These are phyloP conservation scores for Colletotrichum sp. DNA, from an alignment of 2,329 filamentous ascomycete genomes.

Conservation along the genomic window DNA sequence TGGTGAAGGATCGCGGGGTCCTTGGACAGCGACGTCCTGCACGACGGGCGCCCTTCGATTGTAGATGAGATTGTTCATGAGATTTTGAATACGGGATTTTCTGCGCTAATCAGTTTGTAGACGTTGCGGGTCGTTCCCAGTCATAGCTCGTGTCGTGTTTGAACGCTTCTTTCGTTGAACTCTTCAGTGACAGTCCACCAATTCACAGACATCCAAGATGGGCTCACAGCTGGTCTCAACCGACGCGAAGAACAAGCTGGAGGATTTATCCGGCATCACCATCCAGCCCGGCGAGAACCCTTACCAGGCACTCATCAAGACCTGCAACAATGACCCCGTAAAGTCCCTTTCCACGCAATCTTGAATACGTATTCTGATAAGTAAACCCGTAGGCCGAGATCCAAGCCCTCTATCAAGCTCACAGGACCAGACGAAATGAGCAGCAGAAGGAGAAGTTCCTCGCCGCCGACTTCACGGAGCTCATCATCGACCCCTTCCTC, in stretches of 20 bases:
- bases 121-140: neutral
- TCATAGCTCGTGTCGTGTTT: neutral
- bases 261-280: constrained; percentile 58
- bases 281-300: constrained; percentile 69
- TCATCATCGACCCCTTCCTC: constrained; percentile 79
- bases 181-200: neutral
- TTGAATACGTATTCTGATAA: neutral
- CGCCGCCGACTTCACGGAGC: constrained; percentile 67
- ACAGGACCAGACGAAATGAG: constrained; percentile 76
- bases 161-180: neutral
- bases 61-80: neutral
- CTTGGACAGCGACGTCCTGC: neutral
- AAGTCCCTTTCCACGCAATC: constrained; percentile 26
- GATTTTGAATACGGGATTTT: neutral
- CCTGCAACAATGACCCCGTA: constrained; percentile 72
- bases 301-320: constrained; percentile 74
- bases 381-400: constrained; percentile 60
- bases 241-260: constrained; percentile 54
- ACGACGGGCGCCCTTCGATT: neutral
- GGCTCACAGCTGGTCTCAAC: constrained; percentile 39
- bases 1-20: neutral
- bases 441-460: constrained; percentile 80
- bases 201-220: constrained; percentile 28
- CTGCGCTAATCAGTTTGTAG: neutral
- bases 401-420: constrained; percentile 73